A percentile compares a stretch with the other conserved stretches of the same genome.
phyloP scores from a whole-genome alignment of 176 grass and related monocot genomes.

The Ensete ventricosum region DNA sequence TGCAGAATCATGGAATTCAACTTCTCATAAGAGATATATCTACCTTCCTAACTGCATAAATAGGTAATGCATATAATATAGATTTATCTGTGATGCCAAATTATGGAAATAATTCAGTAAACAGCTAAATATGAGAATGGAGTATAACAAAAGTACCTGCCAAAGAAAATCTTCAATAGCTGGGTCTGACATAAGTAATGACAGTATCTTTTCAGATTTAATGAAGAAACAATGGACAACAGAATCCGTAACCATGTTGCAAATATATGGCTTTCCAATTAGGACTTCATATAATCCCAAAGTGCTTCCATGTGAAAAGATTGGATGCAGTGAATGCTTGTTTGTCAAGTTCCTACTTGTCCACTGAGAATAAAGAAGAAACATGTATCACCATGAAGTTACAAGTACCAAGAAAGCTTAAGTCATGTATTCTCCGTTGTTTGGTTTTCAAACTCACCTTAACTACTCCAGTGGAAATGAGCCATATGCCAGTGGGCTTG shows the following conservation, averaged over 20 bases:
- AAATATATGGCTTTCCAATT: constrained; percentile 77
- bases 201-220: constrained; percentile 70
- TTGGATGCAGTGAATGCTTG: constrained; percentile 73
- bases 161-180: constrained; percentile 77
- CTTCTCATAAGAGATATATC: neutral
- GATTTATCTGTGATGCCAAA: neutral
- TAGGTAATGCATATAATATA: neutral
- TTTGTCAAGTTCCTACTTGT: constrained; percentile 51
- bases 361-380: constrained; percentile 44
- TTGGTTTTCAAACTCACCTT: constrained; percentile 42
- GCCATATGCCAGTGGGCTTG: constrained; percentile 67
- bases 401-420: neutral
- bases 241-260: constrained; percentile 76
- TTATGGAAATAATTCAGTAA: neutral
- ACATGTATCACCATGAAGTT: neutral
- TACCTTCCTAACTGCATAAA: neutral
- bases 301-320: constrained; percentile 76
- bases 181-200: constrained; percentile 44
- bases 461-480: constrained; percentile 67
- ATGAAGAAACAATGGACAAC: constrained; percentile 90
- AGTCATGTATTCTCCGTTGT: neutral
- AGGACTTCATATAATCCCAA: constrained; percentile 85
- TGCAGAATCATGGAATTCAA: neutral
- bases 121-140: neutral
- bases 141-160: constrained; percentile 45